phyloP scores from a whole-genome alignment of 805 yeast genomes.

The Kuraishia borneana region DNA sequence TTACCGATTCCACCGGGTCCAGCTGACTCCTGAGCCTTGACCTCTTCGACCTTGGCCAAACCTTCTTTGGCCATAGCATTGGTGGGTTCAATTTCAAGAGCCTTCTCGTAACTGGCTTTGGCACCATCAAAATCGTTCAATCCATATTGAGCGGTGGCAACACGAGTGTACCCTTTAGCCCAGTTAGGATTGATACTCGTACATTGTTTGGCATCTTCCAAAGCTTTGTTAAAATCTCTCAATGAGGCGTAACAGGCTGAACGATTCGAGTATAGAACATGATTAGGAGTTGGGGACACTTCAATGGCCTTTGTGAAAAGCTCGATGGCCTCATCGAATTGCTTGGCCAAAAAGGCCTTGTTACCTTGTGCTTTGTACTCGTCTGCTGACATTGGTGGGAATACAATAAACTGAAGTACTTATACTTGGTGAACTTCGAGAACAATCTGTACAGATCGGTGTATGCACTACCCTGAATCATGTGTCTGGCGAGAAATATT shows the following conservation, averaged over 20 bases:
- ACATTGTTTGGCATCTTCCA: slow-evolving; percentile 78
- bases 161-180: slow-evolving; percentile 94
- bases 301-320: slow-evolving; percentile 80
- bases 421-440: background rate
- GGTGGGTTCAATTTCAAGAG: slow-evolving; percentile 66
- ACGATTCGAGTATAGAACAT: slow-evolving; percentile 87
- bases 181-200: slow-evolving; percentile 72
- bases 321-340: slow-evolving; percentile 70
- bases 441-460: background rate
- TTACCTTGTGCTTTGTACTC: slow-evolving; percentile 88
- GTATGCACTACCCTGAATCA: background rate
- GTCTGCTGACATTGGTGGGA: slow-evolving; percentile 50
- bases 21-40: slow-evolving; percentile 32
- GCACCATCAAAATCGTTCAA: slow-evolving; percentile 72
- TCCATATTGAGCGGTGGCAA: slow-evolving; percentile 91
- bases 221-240: slow-evolving; percentile 62
- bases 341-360: slow-evolving; percentile 82
- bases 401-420: background rate
- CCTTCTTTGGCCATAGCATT: slow-evolving; percentile 88
- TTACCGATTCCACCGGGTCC: slow-evolving; percentile 66
- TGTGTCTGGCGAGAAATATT: background rate
- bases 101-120: slow-evolving; percentile 57
- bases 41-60: slow-evolving; percentile 53
- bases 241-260: slow-evolving; percentile 84
- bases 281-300: slow-evolving; percentile 73